Evolutionary conservation across 306 rosid species (phyloP).

Genomic region (Prosopis cineraria): DNA sequence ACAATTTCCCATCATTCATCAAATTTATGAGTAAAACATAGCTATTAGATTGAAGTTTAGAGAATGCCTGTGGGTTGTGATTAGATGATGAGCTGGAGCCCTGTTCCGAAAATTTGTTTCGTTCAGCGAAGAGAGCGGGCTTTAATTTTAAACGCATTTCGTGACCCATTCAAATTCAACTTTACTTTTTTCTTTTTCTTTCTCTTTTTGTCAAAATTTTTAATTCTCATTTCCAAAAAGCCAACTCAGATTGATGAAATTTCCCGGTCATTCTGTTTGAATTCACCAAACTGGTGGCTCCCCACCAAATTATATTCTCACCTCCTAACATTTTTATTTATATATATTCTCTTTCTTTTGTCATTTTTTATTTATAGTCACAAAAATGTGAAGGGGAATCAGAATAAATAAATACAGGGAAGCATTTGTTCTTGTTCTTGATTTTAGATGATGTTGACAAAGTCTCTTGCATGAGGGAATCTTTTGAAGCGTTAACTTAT

Average conservation of each 20-base stretch:
- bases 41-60: too few relatives aligned
- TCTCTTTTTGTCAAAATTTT: not conserved
- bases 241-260: not conserved
- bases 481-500: not conserved
- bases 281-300: not conserved
- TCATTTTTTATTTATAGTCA: not conserved
- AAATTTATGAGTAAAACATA: too few relatives aligned
- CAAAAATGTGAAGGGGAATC: not conserved
- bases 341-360: not conserved
- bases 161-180: not conserved
- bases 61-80: not conserved
- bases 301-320: not conserved
- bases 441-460: not conserved
- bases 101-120: not conserved
- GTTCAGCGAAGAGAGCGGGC: not conserved
- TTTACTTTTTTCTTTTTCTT: not conserved
- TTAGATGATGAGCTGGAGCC: not conserved
- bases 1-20: too few relatives aligned
- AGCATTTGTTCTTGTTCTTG: not conserved
- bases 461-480: not conserved
- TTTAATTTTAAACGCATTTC: not conserved
- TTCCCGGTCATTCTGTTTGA: not conserved
- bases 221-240: not conserved
- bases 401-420: not conserved
- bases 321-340: not conserved